These are phyloP conservation scores for Sphaerostilbella broomeana DNA, from an alignment of 2,329 filamentous ascomycete genomes.

Conservation along the genomic window DNA sequence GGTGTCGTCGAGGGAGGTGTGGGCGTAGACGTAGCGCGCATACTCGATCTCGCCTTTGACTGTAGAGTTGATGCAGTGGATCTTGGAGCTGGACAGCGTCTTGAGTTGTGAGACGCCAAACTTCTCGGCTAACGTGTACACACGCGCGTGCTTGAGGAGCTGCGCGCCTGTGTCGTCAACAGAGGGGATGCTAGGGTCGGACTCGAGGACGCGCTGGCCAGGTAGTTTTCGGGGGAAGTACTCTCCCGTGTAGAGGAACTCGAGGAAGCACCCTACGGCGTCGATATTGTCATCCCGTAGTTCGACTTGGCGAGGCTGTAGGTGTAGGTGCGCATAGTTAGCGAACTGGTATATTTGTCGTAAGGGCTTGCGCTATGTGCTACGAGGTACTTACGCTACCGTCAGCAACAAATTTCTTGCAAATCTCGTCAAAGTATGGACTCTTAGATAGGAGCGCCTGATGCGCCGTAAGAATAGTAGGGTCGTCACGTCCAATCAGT, in stretches of 20 bases:
- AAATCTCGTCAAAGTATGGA: conserved; percentile 63
- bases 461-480: conserved; percentile 67
- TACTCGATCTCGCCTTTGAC: conserved; percentile 88
- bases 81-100: conserved; percentile 76
- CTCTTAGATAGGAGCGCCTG: conserved; percentile 69
- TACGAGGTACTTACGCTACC: conserved; percentile 46
- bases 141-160: conserved; percentile 79
- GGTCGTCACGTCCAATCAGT: conserved; percentile 55
- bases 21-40: conserved; percentile 81
- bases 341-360: no score
- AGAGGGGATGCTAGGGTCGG: conserved; percentile 55
- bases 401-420: conserved; percentile 54
- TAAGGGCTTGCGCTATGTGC: neutral
- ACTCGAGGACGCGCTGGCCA: conserved; percentile 61
- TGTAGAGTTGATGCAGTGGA: conserved; percentile 83
- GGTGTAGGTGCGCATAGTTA: neutral
- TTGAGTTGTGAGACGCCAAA: conserved; percentile 63
- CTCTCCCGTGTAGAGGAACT: conserved; percentile 36
- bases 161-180: conserved; percentile 75
- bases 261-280: conserved; percentile 35
- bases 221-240: conserved; percentile 67
- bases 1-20: conserved; percentile 62
- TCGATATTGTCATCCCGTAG: conserved; percentile 40
- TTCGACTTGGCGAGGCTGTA: conserved; percentile 57
- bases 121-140: conserved; percentile 84